These are phyloP conservation scores for Xylariaceae sp. DNA, from an alignment of 2,329 filamentous ascomycete genomes.

Conservation along the genomic window DNA sequence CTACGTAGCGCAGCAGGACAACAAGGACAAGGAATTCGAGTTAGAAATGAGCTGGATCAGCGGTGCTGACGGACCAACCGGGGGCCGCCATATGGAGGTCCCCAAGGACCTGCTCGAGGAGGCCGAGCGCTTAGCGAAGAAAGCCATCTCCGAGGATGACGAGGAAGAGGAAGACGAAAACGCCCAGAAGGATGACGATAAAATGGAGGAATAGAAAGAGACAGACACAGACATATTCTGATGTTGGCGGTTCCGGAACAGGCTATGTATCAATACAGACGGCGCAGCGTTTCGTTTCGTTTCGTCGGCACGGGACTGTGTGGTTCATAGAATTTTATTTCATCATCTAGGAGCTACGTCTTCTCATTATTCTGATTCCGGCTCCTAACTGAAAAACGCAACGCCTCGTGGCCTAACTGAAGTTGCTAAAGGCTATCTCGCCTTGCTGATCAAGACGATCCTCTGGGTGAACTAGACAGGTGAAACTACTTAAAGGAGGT, in stretches of 20 bases:
- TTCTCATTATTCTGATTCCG: constrained; percentile 3
- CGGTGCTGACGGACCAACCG: constrained; percentile 75
- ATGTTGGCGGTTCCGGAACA: too few species aligned
- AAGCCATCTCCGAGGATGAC: constrained; percentile 80
- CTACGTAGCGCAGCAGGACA: constrained; percentile 95
- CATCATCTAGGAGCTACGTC: constrained; percentile 21
- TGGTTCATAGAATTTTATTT: constrained; percentile 25
- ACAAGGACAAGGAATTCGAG: constrained; percentile 99
- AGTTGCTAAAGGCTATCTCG: constrained; percentile 3
- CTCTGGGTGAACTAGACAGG: not conserved
- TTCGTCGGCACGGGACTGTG: constrained; percentile 13
- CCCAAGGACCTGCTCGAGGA: constrained; percentile 87
- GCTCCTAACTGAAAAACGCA: constrained; percentile 9
- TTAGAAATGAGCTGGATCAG: constrained; percentile 99
- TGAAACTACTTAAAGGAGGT: not conserved
- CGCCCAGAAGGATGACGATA: constrained; percentile 59
- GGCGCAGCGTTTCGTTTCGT: constrained; percentile 17
- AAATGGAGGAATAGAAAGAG: constrained; percentile 75
- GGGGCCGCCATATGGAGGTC: constrained; percentile 89
- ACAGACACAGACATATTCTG: constrained; percentile 13
- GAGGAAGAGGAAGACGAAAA: constrained; percentile 81
- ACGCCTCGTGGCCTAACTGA: constrained; percentile 1
- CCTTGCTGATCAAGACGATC: constrained; percentile 2
- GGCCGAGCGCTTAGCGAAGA: constrained; percentile 89
- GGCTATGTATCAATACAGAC: constrained; percentile 26